These are phyloP conservation scores for Fistulinella prunicolor DNA, from an alignment of 768 basidiomycete genomes.

Conservation along the genomic window DNA sequence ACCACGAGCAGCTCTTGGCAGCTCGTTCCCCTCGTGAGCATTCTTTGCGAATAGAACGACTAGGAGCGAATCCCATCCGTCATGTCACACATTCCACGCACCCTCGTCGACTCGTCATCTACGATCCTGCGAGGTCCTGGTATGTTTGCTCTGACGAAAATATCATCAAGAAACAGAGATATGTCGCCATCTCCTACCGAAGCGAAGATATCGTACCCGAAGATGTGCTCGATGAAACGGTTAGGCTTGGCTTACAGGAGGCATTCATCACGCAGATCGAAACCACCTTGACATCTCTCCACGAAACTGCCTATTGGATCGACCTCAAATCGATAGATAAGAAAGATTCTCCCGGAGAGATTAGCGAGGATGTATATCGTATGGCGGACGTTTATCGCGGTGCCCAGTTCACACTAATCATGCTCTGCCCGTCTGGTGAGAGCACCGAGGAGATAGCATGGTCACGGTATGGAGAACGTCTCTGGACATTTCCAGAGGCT, in stretches of 20 bases:
- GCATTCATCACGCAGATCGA: not conserved
- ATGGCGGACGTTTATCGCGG: conserved; percentile 23
- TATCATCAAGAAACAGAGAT: conserved; percentile 10
- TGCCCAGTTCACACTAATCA: conserved; percentile 24
- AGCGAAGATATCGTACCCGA: conserved; percentile 6
- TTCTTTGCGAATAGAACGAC: conserved; percentile 11
- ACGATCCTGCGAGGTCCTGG: conserved; percentile 8
- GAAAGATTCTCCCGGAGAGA: not conserved
- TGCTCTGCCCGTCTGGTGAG: conserved; percentile 2
- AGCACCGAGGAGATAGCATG: conserved; percentile 10
- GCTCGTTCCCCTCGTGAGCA: conserved; percentile 21
- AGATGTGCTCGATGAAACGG: not conserved
- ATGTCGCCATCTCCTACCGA: conserved; percentile 22
- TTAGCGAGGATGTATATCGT: conserved; percentile 19
- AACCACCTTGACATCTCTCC: conserved; percentile 5
- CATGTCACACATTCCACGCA: conserved; percentile 11
- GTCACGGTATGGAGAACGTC: conserved; percentile 19
- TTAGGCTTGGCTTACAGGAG: not conserved
- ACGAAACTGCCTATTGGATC: conserved; percentile 21
- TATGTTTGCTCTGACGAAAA: not conserved
- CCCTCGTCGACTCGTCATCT: conserved; percentile 19
- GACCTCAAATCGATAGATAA: conserved; percentile 9
- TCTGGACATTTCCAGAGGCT: conserved; percentile 25
- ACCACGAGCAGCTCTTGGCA: conserved; percentile 23
- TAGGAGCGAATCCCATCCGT: conserved; percentile 2